Base-by-base conservation (phyloP, 1,284 basidiomycete genomes). In the Ustilago xerochloae region DNA sequence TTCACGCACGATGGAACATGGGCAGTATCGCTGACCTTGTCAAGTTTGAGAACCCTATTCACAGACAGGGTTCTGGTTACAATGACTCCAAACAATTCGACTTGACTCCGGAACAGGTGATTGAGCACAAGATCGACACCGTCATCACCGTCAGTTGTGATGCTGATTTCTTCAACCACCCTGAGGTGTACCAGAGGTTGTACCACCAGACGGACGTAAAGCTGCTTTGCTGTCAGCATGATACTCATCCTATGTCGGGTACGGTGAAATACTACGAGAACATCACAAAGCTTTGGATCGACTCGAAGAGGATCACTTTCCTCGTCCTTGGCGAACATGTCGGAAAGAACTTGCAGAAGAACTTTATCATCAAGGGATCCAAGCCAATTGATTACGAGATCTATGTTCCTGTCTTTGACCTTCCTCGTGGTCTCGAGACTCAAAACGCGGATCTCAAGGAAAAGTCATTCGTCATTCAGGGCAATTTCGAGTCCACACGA, bases 311-410 rank as follows among this genome's bases (percentile, higher is more conserved):
- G 7, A 56, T 56, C 39, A 56, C 54, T 7, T 56, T 56, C 22
- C 15, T 56, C 8, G 54, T 56, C 5, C 54, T 56, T 33, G 48
- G 54, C 24, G 54, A 56, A 15, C 54, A 56, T 46, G 54, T 56
- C 7, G 54, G 54, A 13, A 47, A 38, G 26, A 24, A 20, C 2
- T 35, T 56, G 12, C 43, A 56, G 32, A 26, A 18, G 6, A 22
- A 47, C 9, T 18, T 56, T n/a, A 18, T 35, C 16, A 36, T 6
- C 2, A 33, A 45, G 10, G 54, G 54, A 2, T 36, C 43, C 28
- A 56, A 48, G 16, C 54, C 43, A 22, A 38, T 56, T 26, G 32
- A 28, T n/a, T 48, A 38, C 33, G 33, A 56, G 20, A 33, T 38
- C 0, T 56, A 56, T 26, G 26, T 56, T 12, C 54, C 54, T 7